Percentiles rank a stretch among this genome's conserved stretches.
These are phyloP conservation scores for Bruguiera gymnorhiza DNA, from an alignment of 345 rosid genomes.

Conservation along the genomic window DNA sequence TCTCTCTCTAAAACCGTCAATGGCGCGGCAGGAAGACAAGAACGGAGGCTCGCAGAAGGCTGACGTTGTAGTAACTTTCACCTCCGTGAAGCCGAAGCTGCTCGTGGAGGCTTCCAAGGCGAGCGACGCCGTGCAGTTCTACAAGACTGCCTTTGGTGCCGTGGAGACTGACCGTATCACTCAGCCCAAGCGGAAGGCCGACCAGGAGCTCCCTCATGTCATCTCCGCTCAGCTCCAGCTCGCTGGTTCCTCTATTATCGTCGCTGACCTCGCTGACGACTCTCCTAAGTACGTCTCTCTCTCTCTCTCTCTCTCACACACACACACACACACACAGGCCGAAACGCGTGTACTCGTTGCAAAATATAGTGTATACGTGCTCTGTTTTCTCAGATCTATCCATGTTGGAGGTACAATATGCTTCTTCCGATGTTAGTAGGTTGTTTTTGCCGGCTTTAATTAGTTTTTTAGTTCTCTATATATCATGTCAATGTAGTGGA, in stretches of 20 bases:
- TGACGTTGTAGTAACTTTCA: slow-evolving; percentile 35
- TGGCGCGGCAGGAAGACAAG: slow-evolving; percentile 51
- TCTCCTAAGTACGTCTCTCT: slow-evolving; percentile 36
- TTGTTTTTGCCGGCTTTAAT: not conserved
- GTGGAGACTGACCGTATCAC: slow-evolving; percentile 53
- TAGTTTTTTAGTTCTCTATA: not conserved
- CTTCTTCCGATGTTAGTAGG: not conserved
- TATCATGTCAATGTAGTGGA: not conserved
- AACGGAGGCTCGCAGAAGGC: slow-evolving; percentile 54
- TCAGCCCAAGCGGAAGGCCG: slow-evolving; percentile 85
- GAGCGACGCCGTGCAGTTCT: slow-evolving; percentile 70
- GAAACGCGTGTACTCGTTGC: no score
- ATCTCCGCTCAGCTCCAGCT: slow-evolving; percentile 63
- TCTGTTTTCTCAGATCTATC: not conserved
- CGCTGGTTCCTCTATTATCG: slow-evolving; percentile 55
- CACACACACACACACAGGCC: no score
- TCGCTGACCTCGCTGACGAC: slow-evolving; percentile 47
- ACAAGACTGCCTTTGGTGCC: slow-evolving; percentile 77
- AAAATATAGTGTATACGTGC: not conserved
- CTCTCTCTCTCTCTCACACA: not conserved
- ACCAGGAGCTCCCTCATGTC: slow-evolving; percentile 81
- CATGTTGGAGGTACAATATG: not conserved
- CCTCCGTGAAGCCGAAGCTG: slow-evolving; percentile 63
- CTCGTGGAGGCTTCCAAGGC: slow-evolving; percentile 79
- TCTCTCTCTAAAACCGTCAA: slow-evolving; percentile 18